phyloP scores from a whole-genome alignment of 2,329 filamentous ascomycete genomes.

The Pseudogymnoascus sp. region DNA sequence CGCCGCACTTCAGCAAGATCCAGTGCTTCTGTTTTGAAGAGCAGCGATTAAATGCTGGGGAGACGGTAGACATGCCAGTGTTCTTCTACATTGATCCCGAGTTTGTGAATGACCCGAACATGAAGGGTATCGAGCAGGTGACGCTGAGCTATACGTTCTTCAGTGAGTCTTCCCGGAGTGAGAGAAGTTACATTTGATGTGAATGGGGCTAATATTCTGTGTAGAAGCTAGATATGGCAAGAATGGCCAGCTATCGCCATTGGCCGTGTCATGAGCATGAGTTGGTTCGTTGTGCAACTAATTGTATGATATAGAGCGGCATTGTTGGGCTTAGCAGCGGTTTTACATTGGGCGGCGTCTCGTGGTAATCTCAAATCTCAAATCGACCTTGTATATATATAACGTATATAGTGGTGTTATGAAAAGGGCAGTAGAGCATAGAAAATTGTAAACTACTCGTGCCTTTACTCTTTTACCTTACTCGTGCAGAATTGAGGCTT shows the following conservation, averaged over 20 bases:
- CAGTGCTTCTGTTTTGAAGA: conserved; percentile 99
- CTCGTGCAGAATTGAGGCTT: neutral
- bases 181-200: neutral
- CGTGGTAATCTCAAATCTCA: conserved; percentile 20
- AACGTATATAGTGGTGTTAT: neutral
- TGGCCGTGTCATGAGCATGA: conserved; percentile 14
- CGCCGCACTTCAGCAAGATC: conserved; percentile 98
- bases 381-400: conserved; percentile 2
- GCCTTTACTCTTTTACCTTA: neutral
- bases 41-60: conserved; percentile 81
- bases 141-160: conserved; percentile 98
- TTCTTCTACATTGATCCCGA: conserved; percentile 99
- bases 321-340: neutral
- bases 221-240: conserved; percentile 78
- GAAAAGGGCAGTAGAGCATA: neutral
- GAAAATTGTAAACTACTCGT: neutral
- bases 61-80: conserved; percentile 98
- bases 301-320: conserved; percentile 11
- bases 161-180: conserved; percentile 53
- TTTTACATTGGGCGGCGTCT: conserved; percentile 11
- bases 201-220: conserved; percentile 30
- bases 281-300: neutral
- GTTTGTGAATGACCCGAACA: conserved; percentile 82
- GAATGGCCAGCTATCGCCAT: conserved; percentile 55
- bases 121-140: conserved; percentile 90